Evolutionary conservation across 768 basidiomycete species (phyloP).

Genomic region (Rhodosporidiobolus sp.): DNA sequence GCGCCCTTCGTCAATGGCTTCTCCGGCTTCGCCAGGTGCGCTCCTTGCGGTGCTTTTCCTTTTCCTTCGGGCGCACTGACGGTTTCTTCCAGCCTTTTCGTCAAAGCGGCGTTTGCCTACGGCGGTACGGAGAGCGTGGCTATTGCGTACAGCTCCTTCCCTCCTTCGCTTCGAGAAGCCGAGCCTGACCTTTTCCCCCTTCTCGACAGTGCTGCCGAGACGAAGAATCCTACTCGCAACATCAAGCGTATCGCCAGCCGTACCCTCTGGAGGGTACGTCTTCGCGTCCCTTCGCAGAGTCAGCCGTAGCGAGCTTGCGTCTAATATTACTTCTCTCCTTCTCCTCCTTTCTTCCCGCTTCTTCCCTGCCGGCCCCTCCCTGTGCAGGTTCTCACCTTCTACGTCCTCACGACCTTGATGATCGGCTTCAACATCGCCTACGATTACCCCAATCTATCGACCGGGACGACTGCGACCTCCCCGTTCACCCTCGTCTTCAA

Average conservation of each 20-base stretch:
- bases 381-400: slow-evolving; percentile 59
- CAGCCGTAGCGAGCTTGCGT: no score
- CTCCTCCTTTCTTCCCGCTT: no score
- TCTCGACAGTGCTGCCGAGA: slow-evolving; percentile 64
- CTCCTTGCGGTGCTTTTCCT: no score
- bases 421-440: slow-evolving; percentile 75
- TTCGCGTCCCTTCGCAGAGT: no score
- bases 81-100: slow-evolving; percentile 41
- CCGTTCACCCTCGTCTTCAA: slow-evolving; percentile 6
- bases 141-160: slow-evolving; percentile 51
- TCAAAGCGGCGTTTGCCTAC: slow-evolving; percentile 67
- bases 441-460: background rate
- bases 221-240: slow-evolving; percentile 69
- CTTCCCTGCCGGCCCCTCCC: slow-evolving; percentile 54
- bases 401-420: slow-evolving; percentile 59
- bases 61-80: no score
- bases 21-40: slow-evolving; percentile 48
- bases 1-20: no score
- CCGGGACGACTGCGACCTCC: slow-evolving; percentile 48
- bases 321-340: no score
- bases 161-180: no score
- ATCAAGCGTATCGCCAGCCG: slow-evolving; percentile 69
- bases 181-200: background rate
- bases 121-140: slow-evolving; percentile 72
- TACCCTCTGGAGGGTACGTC: no score